These are phyloP conservation scores for Laburnicola sp. DNA, from an alignment of 2,329 filamentous ascomycete genomes.

Conservation along the genomic window DNA sequence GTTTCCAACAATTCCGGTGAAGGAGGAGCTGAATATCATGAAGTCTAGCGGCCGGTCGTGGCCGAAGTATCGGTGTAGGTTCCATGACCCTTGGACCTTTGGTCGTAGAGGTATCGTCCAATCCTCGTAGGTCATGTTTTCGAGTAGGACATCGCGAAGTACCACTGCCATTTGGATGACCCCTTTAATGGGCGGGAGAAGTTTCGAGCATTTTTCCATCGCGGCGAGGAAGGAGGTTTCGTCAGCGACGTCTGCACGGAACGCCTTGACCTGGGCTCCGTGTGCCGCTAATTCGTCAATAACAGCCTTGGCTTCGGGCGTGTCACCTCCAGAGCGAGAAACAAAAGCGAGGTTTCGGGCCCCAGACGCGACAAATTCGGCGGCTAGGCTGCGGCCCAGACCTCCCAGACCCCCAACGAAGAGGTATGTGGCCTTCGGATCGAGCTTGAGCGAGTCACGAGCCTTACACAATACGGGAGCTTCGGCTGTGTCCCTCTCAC, in stretches of 20 bases:
- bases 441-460: no score
- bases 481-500: no score
- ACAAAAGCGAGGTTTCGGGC: slow-evolving; percentile 17
- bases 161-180: slow-evolving; percentile 16
- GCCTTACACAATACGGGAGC: no score
- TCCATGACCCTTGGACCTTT: slow-evolving; percentile 37
- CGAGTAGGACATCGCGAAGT: slow-evolving; percentile 2
- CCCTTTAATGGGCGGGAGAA: slow-evolving; percentile 20
- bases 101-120: neutral
- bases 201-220: no score
- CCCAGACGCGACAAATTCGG: slow-evolving; percentile 17
- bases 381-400: slow-evolving; percentile 17
- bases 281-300: slow-evolving; percentile 6
- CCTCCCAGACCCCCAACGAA: slow-evolving; percentile 23
- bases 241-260: neutral
- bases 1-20: slow-evolving; percentile 23
- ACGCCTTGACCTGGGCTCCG: neutral
- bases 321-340: slow-evolving; percentile 1
- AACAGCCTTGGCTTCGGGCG: neutral
- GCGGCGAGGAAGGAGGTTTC: neutral
- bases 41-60: slow-evolving; percentile 22
- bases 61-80: slow-evolving; percentile 18
- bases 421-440: no score
- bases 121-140: slow-evolving; percentile 9
- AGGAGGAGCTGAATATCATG: slow-evolving; percentile 26